A percentile compares a stretch with the other conserved stretches of the same genome.
Conservation (phyloP, 495 filamentous ascomycete species). For the Gamarada debralockiae region DNA sequence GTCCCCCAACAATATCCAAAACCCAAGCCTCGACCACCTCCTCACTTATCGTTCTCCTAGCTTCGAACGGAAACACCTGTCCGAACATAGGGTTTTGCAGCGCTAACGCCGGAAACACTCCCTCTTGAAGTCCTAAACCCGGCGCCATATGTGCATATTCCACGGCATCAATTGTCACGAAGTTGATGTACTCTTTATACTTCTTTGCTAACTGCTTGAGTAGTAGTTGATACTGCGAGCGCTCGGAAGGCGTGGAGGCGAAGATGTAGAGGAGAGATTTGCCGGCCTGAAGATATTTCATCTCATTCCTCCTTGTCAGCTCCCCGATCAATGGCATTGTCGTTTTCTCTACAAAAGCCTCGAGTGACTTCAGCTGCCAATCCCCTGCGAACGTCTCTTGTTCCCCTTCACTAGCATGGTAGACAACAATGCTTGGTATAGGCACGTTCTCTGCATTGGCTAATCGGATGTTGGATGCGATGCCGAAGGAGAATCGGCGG, state of each 20-base stretch:
- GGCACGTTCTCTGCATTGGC: constrained; percentile 1
- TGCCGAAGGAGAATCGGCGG: constrained; percentile 39
- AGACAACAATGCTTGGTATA: constrained; percentile 30
- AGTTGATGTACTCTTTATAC: constrained; percentile 42
- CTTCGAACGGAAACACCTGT: constrained; percentile 36
- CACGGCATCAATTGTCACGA: constrained; percentile 40
- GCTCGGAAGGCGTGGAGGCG: constrained; percentile 19
- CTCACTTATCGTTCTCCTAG: constrained; percentile 25
- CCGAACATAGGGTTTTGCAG: constrained; percentile 42
- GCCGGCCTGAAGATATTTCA: constrained; percentile 32
- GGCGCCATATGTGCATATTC: constrained; percentile 43
- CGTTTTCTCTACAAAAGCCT: constrained; percentile 33
- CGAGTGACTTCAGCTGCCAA: constrained; percentile 27
- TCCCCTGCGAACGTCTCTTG: constrained; percentile 31
- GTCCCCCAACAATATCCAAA: constrained; percentile 40
- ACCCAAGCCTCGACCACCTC: constrained; percentile 36
- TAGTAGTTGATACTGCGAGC: constrained; percentile 26
- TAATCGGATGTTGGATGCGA: constrained; percentile 18
- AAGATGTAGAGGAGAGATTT: constrained; percentile 47
- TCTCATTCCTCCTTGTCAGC: constrained; percentile 40
- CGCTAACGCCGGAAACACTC: constrained; percentile 29
- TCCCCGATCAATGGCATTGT: constrained; percentile 37
- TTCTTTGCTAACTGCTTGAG: constrained; percentile 42
- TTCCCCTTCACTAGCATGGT: constrained; percentile 36
- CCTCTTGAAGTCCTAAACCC: constrained; percentile 31